Percentiles rank a stretch among this genome's conserved stretches.
Evolutionary conservation across 257 asterid species (phyloP).

Genomic region (Primulina huaijiensis): DNA sequence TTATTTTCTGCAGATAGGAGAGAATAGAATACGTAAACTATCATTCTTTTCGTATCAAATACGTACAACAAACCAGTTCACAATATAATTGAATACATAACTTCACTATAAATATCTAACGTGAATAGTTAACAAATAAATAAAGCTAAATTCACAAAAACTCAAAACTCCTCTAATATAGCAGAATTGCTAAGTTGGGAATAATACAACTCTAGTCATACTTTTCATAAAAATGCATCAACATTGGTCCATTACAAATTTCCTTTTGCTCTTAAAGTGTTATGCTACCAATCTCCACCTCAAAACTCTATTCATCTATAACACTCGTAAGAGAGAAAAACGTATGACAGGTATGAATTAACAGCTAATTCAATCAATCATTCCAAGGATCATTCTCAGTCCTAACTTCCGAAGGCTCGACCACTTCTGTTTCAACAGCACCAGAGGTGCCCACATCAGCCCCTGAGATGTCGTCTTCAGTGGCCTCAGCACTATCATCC

Average conservation of each 20-base stretch:
- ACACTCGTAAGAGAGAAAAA: neutral
- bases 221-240: constrained; percentile 16
- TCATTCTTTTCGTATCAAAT: too few relatives aligned
- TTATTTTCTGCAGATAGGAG: too few relatives aligned
- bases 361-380: constrained; percentile 22
- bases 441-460: constrained; percentile 33
- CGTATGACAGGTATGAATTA: neutral
- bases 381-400: constrained; percentile 84
- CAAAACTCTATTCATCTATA: neutral
- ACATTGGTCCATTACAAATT: neutral
- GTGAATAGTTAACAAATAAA: too few relatives aligned
- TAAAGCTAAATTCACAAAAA: neutral
- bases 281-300: neutral
- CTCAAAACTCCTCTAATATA: neutral
- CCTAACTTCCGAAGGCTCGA: constrained; percentile 95
- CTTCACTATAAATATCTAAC: too few relatives aligned
- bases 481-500: constrained; percentile 34
- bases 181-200: neutral
- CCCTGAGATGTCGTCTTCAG: constrained; percentile 25
- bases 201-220: neutral
- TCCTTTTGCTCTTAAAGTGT: neutral
- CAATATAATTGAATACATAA: too few relatives aligned
- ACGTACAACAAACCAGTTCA: too few relatives aligned
- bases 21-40: too few relatives aligned
- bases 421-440: constrained; percentile 42